Evolutionary conservation across 2,329 filamentous ascomycete species (phyloP).

Genomic region (Penicillium sp.): DNA sequence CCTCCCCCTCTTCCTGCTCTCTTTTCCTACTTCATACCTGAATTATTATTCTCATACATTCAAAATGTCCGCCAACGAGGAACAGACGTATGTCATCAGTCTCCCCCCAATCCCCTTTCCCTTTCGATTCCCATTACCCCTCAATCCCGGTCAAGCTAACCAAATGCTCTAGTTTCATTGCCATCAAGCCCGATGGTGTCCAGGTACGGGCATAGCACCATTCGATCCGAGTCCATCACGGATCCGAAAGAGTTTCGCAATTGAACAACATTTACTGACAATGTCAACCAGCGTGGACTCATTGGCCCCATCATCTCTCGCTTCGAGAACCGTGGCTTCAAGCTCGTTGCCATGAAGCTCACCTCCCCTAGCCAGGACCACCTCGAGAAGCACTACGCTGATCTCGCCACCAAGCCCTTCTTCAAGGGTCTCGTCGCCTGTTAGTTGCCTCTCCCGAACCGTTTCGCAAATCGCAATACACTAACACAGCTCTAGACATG

Average conservation of each 20-base stretch:
- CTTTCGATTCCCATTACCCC: conserved; percentile 14
- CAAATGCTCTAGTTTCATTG: conserved; percentile 78
- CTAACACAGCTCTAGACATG: conserved; percentile 68
- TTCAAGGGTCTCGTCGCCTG: conserved; percentile 91
- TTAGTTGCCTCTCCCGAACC: conserved; percentile 49
- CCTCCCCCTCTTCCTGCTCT: conserved; percentile 15
- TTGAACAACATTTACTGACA: conserved; percentile 26
- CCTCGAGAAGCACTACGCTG: conserved; percentile 96
- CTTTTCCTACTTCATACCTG: conserved; percentile 21
- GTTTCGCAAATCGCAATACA: neutral
- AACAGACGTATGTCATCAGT: conserved; percentile 73
- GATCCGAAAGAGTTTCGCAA: conserved; percentile 1
- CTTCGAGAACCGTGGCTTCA: conserved; percentile 98
- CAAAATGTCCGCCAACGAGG: conserved; percentile 64
- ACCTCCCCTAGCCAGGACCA: conserved; percentile 83
- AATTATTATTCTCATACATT: conserved; percentile 22
- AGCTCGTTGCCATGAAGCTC: conserved; percentile 98
- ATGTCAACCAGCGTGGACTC: conserved; percentile 74
- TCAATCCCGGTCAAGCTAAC: conserved; percentile 32
- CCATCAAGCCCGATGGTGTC: conserved; percentile 99
- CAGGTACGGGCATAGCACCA: conserved; percentile 64
- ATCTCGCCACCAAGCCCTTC: conserved; percentile 93
- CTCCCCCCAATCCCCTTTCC: neutral
- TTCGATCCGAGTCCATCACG: neutral
- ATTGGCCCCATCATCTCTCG: conserved; percentile 95